Evolutionary conservation across 495 filamentous ascomycete genomes (phyloP), one percentile per base, ranked within the genome.

Genomic region (Lophium mytilinum): DNA sequence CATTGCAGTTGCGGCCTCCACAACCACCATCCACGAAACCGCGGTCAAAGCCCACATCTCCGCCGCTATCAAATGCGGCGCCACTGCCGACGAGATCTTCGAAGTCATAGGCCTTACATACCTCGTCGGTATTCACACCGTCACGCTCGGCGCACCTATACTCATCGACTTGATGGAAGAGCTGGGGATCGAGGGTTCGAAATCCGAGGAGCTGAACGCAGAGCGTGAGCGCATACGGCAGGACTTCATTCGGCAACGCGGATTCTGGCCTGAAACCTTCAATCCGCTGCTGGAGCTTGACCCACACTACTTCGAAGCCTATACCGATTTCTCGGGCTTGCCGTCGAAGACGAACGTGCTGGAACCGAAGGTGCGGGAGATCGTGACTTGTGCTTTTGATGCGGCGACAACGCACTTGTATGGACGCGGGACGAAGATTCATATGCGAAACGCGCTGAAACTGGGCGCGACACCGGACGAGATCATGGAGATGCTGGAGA

Each of bases 371-470:
- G 61, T 71, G 36, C 75, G 73, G 54, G 74, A 76, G 57, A 56
- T 76, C 11, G 69, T 76, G 12, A 75, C 73, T 47, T 75, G 72
- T 52, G 74, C 74, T 0, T 75, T 76, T 52, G 74, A 76, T 56
- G 49, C 51, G 30, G 73, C 74, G 19, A 59, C 72, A 9, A 76
- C 74, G 19, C 74, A 76, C 57, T 62, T 76, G 9, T 76, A 75
- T 51, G 58, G 66, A 5, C 67, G 71, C 6, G 74, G 74, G 3
- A 55, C 75, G 53, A 76, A 75, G 55, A 53, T 75, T 45, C 74
- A 76, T 58, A 74, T 75, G 67, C 64, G 68, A 53, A 76, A 76
- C 56, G 74, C 73, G 18, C 51, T 76, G 9, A 56, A 66, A 14
- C 71, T 70, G 58, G 74, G 74, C 0, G 74, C 71, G 0, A 73